These are phyloP conservation scores for Hirsutella minnesotensis DNA, from an alignment of 2,329 filamentous ascomycete species.

Conservation along the genomic window DNA sequence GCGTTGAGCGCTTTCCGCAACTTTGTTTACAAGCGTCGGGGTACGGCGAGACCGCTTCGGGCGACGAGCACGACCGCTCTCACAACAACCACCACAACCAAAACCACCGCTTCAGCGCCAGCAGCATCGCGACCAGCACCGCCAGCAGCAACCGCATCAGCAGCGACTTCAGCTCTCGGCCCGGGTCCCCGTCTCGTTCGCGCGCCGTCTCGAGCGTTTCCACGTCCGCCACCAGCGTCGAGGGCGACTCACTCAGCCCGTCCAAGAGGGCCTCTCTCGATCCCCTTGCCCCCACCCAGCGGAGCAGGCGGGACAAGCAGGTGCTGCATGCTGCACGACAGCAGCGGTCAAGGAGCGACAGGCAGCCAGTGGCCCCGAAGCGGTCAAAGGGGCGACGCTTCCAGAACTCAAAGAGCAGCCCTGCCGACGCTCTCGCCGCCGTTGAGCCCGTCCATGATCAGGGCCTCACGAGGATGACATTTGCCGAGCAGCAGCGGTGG, in stretches of 20 bases:
- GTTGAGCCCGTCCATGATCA: constrained; percentile 37
- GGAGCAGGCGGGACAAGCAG: constrained; percentile 33
- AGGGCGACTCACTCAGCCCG: constrained; percentile 3
- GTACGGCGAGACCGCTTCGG: not conserved
- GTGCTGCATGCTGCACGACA: constrained; percentile 37
- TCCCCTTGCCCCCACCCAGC: constrained; percentile 17
- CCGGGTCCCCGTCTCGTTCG: constrained; percentile 1
- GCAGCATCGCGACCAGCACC: not conserved
- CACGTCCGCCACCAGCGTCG: constrained; percentile 11
- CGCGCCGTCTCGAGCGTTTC: constrained; percentile 8
- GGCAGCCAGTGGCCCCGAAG: constrained; percentile 10
- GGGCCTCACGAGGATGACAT: constrained; percentile 47
- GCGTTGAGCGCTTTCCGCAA: constrained; percentile 25
- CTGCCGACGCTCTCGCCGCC: constrained; percentile 31
- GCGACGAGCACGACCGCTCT: not conserved
- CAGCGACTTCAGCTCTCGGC: not conserved
- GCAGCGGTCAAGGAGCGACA: constrained; percentile 29
- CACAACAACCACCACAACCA: not conserved
- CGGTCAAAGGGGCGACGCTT: constrained; percentile 13
- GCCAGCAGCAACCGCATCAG: not conserved
- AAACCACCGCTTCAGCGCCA: not conserved
- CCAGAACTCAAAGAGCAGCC: constrained; percentile 20
- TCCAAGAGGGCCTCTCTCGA: constrained; percentile 7
- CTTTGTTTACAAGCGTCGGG: constrained; percentile 28
- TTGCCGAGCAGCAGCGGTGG: constrained; percentile 54